phyloP scores from a whole-genome alignment of 169 alveolate species.

The Perkinsus olseni region DNA sequence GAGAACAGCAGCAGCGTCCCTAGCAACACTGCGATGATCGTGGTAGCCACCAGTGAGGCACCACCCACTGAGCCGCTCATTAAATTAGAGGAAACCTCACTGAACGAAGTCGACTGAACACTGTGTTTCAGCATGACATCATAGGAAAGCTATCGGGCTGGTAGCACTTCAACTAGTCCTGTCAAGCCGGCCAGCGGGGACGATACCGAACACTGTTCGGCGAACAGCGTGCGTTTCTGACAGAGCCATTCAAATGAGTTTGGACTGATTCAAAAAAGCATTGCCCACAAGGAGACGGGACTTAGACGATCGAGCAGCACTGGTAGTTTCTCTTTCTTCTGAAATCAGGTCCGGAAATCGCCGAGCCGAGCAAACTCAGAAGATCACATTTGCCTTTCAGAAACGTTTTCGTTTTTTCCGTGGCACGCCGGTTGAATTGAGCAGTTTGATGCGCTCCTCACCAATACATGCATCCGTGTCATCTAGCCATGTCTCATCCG shows the following conservation, averaged over 20 bases:
- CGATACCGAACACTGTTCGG: too few species aligned
- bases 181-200: too few species aligned
- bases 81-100: not conserved
- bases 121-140: not conserved
- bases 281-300: too few species aligned
- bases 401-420: not conserved
- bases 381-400: too few species aligned
- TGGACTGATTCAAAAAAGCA: too few species aligned
- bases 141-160: not conserved
- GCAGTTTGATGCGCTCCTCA: not conserved
- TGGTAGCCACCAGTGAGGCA: not conserved
- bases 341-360: too few species aligned
- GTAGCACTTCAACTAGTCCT: too few species aligned
- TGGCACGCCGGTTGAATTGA: not conserved
- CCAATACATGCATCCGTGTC: not conserved
- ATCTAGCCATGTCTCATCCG: not conserved
- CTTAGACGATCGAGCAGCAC: too few species aligned
- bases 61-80: not conserved
- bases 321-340: too few species aligned
- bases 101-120: not conserved
- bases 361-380: too few species aligned
- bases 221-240: too few species aligned
- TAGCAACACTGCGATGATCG: not conserved
- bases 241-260: too few species aligned
- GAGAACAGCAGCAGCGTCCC: not conserved